These are phyloP conservation scores for Paramecium sonneborni DNA, from an alignment of 73 alveolate genomes.

Conservation along the genomic window DNA sequence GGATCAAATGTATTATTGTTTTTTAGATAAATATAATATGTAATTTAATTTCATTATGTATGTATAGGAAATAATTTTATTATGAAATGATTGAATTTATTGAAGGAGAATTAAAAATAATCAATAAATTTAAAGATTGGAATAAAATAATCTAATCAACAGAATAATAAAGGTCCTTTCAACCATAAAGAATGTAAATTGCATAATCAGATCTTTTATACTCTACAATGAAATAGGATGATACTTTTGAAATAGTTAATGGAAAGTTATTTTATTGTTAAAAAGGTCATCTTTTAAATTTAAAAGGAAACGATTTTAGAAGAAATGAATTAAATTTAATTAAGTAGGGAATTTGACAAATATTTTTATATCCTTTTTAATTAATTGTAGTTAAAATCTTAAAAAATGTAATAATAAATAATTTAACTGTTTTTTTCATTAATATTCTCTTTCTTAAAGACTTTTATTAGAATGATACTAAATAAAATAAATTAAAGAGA, in stretches of 20 bases:
- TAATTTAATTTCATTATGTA: background rate
- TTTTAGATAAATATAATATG: background rate
- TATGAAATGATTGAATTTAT: background rate
- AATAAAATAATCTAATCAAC: background rate
- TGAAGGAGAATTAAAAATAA: background rate
- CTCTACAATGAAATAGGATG: background rate
- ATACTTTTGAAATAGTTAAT: background rate
- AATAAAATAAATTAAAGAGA: background rate
- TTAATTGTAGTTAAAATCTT: background rate
- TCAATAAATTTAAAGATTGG: background rate
- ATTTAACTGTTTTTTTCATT: background rate
- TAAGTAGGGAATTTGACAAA: background rate
- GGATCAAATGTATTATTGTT: background rate
- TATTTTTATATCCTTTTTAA: no score
- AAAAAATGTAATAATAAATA: background rate
- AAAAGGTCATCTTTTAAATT: background rate
- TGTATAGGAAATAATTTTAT: background rate
- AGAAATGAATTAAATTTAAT: background rate
- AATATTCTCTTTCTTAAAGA: conserved; percentile 20
- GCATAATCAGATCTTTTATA: background rate
- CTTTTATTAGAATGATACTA: conserved; percentile 54
- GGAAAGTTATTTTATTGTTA: background rate
- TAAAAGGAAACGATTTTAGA: background rate
- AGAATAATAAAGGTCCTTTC: background rate
- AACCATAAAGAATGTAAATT: background rate